Base-by-base conservation (phyloP, 2,329 filamentous ascomycete species). In the Apiospora hydei region DNA sequence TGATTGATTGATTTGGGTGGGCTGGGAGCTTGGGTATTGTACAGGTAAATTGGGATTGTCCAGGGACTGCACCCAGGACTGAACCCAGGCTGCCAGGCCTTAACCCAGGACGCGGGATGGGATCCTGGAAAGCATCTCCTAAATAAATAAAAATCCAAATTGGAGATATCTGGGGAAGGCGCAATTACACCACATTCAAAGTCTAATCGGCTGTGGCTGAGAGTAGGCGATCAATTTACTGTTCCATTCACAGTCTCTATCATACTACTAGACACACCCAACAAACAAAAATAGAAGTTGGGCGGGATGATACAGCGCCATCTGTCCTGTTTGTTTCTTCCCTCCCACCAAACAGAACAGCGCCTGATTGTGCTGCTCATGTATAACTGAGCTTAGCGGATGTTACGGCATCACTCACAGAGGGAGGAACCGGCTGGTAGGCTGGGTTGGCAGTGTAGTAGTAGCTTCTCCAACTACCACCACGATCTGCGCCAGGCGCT, bases 341-440 rank as follows among this genome's bases (percentile, higher is more conserved):
- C 18, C 11, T 7, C 30, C 11, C 7, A 38, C 6, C 18, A 44
- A 14, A 44, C 43, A 47, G 21, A 7, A 16, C 18, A 46, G 14
- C 44, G 21, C n/a, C n/a, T 61, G 13, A n/a, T 14, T 4, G 57
- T 64, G 34, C 34, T 64, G 57, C 57, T 41, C 57, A 41, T 64
- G 57, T 64, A 64, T 38, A 64, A 41, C 18, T n/a, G 57, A 10
- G 18, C 10, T n/a, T 64, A 64, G 57, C 57, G 57, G 57, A 64
- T 64, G 57, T 41, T 64, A 64, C 57, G 57, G 57, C 57, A 64
- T 64, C 57, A 64, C 57, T 41, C 57, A 34, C 57, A 64, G 57
- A 64, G 57, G 57, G 57, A 64, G 57, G 57, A 64, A 64, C 57
- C 57, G 57, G 57, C 57, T 64, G 57, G 57, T 64, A 64, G 34